Evolutionary conservation across 2,329 filamentous ascomycete genomes (phyloP).

Genomic region (Eurotiales sp.): DNA sequence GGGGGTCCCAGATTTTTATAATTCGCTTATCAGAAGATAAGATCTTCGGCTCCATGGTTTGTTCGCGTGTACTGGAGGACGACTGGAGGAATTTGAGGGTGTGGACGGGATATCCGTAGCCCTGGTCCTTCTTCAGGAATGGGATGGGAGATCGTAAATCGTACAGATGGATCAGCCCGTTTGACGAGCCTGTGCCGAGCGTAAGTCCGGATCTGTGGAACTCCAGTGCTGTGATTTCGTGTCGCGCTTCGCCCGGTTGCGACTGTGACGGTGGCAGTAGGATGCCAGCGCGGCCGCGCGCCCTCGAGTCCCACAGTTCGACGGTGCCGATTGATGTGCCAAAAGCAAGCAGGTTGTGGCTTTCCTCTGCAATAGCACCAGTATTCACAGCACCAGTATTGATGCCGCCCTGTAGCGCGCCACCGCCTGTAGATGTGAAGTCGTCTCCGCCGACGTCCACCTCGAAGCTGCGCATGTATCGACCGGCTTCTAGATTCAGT

Average conservation of each 20-base stretch:
- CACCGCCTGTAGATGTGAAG: slow-evolving; percentile 59
- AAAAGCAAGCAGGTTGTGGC: slow-evolving; percentile 87
- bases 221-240: slow-evolving; percentile 79
- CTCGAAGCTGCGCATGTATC: slow-evolving; percentile 93
- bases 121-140: slow-evolving; percentile 87
- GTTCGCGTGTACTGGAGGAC: slow-evolving; percentile 69
- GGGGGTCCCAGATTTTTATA: slow-evolving; percentile 93
- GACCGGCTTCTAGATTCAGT: slow-evolving; percentile 83
- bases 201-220: slow-evolving; percentile 82
- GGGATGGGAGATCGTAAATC: slow-evolving; percentile 86
- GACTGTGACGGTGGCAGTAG: slow-evolving; percentile 55
- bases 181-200: slow-evolving; percentile 80
- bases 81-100: slow-evolving; percentile 66
- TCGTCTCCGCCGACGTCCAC: slow-evolving; percentile 87
- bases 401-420: slow-evolving; percentile 81
- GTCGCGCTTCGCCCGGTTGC: slow-evolving; percentile 37
- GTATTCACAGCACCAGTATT: slow-evolving; percentile 82
- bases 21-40: slow-evolving; percentile 90
- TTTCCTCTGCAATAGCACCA: slow-evolving; percentile 79
- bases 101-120: slow-evolving; percentile 88
- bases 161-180: slow-evolving; percentile 83
- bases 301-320: slow-evolving; percentile 92
- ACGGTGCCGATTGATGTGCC: slow-evolving; percentile 93
- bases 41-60: slow-evolving; percentile 67
- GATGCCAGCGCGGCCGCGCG: slow-evolving; percentile 74